Evolutionary conservation across 108 stramenopile genomes (phyloP).

Genomic region (Discostella stelligeroides): DNA sequence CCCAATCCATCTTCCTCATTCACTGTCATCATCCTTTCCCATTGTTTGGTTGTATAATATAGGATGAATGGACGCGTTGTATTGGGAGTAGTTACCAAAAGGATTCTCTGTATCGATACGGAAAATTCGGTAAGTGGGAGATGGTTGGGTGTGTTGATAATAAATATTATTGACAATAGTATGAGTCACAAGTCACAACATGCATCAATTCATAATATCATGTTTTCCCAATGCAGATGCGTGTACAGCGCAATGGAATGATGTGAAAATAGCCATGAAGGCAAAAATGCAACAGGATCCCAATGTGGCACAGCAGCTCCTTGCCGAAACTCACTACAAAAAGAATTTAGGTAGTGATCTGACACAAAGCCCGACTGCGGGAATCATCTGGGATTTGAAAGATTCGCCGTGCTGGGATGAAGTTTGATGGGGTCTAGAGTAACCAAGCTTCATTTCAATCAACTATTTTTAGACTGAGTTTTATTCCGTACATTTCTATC

Average conservation of each 20-base stretch:
- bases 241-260: slow-evolving; percentile 70
- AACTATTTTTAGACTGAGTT: no score
- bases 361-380: slow-evolving; percentile 75
- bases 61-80: slow-evolving; percentile 81
- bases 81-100: slow-evolving; percentile 69
- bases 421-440: not conserved
- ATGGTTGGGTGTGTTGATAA: not conserved
- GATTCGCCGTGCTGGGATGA: slow-evolving; percentile 78
- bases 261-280: slow-evolving; percentile 66
- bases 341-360: slow-evolving; percentile 65
- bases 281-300: slow-evolving; percentile 62
- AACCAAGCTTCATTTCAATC: not conserved
- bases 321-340: slow-evolving; percentile 65
- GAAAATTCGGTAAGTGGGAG: slow-evolving; percentile 57
- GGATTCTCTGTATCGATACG: slow-evolving; percentile 77
- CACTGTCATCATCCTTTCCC: not conserved
- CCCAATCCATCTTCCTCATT: no score
- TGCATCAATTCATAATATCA: slow-evolving; percentile 2
- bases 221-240: slow-evolving; percentile 33
- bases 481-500: no score
- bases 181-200: no score
- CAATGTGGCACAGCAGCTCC: slow-evolving; percentile 52
- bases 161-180: no score
- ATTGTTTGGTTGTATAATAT: no score
- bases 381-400: slow-evolving; percentile 86